Conservation (phyloP, 306 rosid genomes). For the Vigna nakashimae region DNA sequence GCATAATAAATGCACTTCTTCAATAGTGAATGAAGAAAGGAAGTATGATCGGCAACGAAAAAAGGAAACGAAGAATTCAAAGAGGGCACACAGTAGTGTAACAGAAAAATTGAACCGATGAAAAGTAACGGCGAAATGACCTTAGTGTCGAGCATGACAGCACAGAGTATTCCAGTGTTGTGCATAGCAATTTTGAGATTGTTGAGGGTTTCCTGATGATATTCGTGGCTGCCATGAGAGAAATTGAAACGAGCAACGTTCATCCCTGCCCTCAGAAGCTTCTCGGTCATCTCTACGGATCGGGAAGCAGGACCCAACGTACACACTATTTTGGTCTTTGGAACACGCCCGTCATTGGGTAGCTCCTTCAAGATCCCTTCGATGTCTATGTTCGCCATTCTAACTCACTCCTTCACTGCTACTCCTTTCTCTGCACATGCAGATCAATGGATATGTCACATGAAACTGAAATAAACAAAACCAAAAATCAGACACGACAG, state of each 20-base stretch:
- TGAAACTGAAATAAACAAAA: not conserved
- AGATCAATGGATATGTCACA: not conserved
- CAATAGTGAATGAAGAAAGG: not conserved
- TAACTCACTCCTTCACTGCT: not conserved
- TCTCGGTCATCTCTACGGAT: slow-evolving; percentile 76
- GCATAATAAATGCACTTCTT: not conserved
- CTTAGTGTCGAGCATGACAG: slow-evolving; percentile 97
- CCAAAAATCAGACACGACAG: no score
- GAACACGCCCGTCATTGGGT: slow-evolving; percentile 75
- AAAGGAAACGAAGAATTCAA: not conserved
- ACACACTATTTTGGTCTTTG: slow-evolving; percentile 93
- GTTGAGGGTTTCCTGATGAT: slow-evolving; percentile 88
- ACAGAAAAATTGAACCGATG: no score
- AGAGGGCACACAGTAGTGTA: no score
- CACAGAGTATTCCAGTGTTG: slow-evolving; percentile 79
- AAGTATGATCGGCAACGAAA: not conserved
- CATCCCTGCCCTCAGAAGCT: slow-evolving; percentile 93
- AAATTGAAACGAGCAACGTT: slow-evolving; percentile 95
- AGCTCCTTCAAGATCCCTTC: slow-evolving; percentile 81
- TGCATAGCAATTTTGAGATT: slow-evolving; percentile 88
- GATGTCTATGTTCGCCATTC: slow-evolving; percentile 82
- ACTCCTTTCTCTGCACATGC: not conserved
- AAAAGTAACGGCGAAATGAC: slow-evolving; percentile 35
- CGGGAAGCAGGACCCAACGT: slow-evolving; percentile 93
- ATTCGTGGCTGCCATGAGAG: slow-evolving; percentile 91